A percentile compares a stretch with the other conserved stretches of the same genome.
These are phyloP conservation scores for Tagetes erecta DNA, from an alignment of 129 eudicot species.

Conservation along the genomic window DNA sequence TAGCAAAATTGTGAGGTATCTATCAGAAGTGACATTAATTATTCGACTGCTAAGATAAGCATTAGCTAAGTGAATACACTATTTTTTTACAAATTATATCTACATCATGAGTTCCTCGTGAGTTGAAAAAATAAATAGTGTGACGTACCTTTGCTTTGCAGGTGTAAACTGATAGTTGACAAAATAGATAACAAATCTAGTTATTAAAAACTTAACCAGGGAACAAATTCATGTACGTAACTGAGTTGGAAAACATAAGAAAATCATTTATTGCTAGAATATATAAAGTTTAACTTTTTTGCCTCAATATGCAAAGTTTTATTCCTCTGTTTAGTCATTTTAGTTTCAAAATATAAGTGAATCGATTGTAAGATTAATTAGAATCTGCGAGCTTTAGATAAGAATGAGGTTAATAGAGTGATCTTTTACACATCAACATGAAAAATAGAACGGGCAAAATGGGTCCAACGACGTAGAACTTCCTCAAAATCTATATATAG, in stretches of 20 bases:
- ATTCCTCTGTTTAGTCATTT: neutral
- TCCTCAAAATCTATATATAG: neutral
- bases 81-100: slow-evolving; percentile 3
- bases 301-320: neutral
- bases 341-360: neutral
- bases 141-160: slow-evolving; percentile 16
- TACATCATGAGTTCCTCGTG: slow-evolving; percentile 7
- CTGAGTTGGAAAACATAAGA: neutral
- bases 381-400: neutral
- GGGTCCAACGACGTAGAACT: neutral
- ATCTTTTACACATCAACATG: slow-evolving; percentile 10
- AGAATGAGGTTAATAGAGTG: slow-evolving; percentile 4
- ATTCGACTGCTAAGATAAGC: slow-evolving; percentile 11
- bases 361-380: neutral
- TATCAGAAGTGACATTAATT: neutral
- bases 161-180: slow-evolving; percentile 24
- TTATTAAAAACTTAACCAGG: slow-evolving; percentile 5
- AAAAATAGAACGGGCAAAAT: too few species aligned
- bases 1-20: neutral
- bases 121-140: neutral
- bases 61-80: slow-evolving; percentile 12
- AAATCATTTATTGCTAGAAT: neutral
- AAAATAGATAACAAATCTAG: slow-evolving; percentile 17
- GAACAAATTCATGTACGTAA: slow-evolving; percentile 4
- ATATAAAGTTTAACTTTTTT: neutral